Evolutionary conservation across 1,284 basidiomycete species (phyloP).

Genomic region (Sanguinoderma infundibulare): DNA sequence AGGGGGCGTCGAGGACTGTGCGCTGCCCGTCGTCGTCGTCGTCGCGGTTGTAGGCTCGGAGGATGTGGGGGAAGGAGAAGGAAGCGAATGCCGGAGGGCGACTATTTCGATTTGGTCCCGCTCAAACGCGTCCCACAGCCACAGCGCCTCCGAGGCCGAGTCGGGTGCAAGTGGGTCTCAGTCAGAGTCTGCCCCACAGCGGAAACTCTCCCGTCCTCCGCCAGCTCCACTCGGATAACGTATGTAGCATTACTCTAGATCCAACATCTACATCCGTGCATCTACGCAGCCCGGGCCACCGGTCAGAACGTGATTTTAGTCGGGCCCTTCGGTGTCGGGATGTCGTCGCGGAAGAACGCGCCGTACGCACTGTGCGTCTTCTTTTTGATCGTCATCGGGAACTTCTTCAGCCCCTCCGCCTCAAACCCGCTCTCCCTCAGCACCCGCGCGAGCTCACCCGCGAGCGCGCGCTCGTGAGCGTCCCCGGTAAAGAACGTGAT

Average conservation of each 20-base stretch:
- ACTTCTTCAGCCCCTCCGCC: constrained; percentile 81
- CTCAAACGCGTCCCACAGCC: neutral
- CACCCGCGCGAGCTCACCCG: constrained; percentile 93
- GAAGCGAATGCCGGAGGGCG: neutral
- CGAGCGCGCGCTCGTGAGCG: constrained; percentile 83
- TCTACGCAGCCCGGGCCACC: neutral
- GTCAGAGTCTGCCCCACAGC: no score
- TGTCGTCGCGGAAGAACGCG: constrained; percentile 85
- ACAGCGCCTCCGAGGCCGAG: neutral
- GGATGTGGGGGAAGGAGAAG: neutral
- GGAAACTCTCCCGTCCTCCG: no score
- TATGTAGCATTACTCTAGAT: no score
- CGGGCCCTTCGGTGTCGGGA: constrained; percentile 74
- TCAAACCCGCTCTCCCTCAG: constrained; percentile 88
- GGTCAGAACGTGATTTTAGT: constrained; percentile 87
- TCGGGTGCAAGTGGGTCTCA: no score
- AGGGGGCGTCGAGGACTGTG: neutral
- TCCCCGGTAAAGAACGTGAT: constrained; percentile 98
- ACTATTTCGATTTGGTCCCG: neutral
- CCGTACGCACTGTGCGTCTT: constrained; percentile 86
- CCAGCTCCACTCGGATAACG: no score
- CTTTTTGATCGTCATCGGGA: constrained; percentile 98
- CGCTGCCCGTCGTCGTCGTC: neutral
- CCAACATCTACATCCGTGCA: neutral
- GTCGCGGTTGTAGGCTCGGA: neutral